These are phyloP conservation scores for Ophiostoma sp. DNA, from an alignment of 2,329 filamentous ascomycete genomes.

Conservation along the genomic window DNA sequence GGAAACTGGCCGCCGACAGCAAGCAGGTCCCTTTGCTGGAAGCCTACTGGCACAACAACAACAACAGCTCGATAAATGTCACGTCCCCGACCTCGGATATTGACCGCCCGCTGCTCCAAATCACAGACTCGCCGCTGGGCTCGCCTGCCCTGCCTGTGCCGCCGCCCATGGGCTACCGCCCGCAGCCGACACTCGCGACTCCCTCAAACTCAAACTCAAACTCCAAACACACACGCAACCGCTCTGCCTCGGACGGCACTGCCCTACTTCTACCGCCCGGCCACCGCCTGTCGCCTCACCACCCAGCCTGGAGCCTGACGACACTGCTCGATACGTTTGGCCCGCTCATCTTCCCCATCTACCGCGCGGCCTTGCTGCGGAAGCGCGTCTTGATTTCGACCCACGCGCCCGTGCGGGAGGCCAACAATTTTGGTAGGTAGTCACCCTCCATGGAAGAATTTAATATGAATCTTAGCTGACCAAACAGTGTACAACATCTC, in stretches of 20 bases:
- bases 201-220: conserved; percentile 34
- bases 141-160: conserved; percentile 46
- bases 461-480: background rate
- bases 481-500: conserved; percentile 83
- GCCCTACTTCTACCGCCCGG: conserved; percentile 58
- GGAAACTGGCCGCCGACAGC: conserved; percentile 65
- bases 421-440: conserved; percentile 81
- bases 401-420: conserved; percentile 78
- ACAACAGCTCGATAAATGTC: conserved; percentile 45
- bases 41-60: conserved; percentile 74
- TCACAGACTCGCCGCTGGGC: conserved; percentile 51
- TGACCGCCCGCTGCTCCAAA: conserved; percentile 38
- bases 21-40: conserved; percentile 66
- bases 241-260: conserved; percentile 63
- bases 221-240: conserved; percentile 53
- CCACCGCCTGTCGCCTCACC: conserved; percentile 71
- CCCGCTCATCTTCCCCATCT: conserved; percentile 86
- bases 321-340: conserved; percentile 80
- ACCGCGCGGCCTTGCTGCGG: conserved; percentile 80
- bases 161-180: conserved; percentile 42
- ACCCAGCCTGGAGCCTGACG: conserved; percentile 82
- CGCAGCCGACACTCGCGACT: conserved; percentile 23
- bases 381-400: conserved; percentile 87
- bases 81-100: background rate
- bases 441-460: no score